Evolutionary conservation across 345 rosid species (phyloP), one percentile per base, ranked within the genome.

Genomic region (Streptanthus diversifolius): DNA sequence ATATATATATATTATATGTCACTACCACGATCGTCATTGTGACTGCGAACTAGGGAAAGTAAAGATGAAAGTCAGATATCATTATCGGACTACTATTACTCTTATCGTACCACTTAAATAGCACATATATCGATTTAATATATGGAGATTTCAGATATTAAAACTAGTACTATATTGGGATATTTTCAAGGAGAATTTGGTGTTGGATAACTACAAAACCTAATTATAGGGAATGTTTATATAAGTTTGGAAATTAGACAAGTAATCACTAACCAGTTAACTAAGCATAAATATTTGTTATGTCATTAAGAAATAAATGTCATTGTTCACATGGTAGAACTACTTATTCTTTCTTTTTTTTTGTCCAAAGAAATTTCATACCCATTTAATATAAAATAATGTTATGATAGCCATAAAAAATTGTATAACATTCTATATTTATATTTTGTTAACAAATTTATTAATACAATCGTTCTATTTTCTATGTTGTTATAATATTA

Each of bases 11-110:
- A 6, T 9, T 17, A 44, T 44, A 44, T 48, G 59, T 70, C 67
- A 70, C 49, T 48, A 70, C 49, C 49, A 70, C 14, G 74, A 48
- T 59, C 60, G 67, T 71, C 75, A 37, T 39, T 71, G 40, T 71
- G 49, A 48, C 12, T 25, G 49, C 21, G 60, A 71, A 48, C 59
- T 12, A 59, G 10, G 19, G 37, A 10, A 58, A 45, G 11, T 12
- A 47, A 68, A 37, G 61, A 61, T 18, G 24, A 37, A 71, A 61
- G 52, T 71, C 41, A 61, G 59, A 27, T 39, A 52, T 39, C 68
- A 18, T 71, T 61, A 61, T 71, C 53, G 43, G 22, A 59, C 7
- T 49, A 71, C 8, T 39, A 39, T 51, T 52, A 39, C 68, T 39
- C 44, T 61, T 29, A 49, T 51, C 41, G 52, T 61, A 62, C 43